Evolutionary conservation across 306 rosid species (phyloP).

Genomic region (Gastrolobium bilobum): DNA sequence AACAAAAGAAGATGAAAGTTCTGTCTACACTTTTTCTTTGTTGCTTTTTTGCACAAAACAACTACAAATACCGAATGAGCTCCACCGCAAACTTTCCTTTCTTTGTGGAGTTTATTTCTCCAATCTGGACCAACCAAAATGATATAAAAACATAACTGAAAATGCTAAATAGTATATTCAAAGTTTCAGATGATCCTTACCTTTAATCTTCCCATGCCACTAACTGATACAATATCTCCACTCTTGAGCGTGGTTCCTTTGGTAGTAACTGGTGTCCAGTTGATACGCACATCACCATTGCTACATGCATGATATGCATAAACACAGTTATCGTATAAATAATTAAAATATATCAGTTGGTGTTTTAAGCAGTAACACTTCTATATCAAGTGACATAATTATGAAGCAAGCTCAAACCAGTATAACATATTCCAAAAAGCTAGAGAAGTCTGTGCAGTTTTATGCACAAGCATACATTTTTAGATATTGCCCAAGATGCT

Average conservation of each 20-base stretch:
- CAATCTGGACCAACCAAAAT: conserved; percentile 68
- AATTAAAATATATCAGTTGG: no score
- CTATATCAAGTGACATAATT: not conserved
- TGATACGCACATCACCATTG: conserved; percentile 86
- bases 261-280: conserved; percentile 81
- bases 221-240: conserved; percentile 87
- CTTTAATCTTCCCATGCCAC: conserved; percentile 89
- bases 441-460: not conserved
- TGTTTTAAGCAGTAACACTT: not conserved
- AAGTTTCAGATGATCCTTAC: conserved; percentile 51
- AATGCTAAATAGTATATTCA: conserved; percentile 8
- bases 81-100: conserved; percentile 90
- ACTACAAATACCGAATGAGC: conserved; percentile 74
- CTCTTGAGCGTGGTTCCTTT: conserved; percentile 81
- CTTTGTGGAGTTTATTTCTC: conserved; percentile 83
- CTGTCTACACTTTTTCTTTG: not conserved
- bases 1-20: not conserved
- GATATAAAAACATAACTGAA: conserved; percentile 30
- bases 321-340: conserved; percentile 22
- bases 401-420: not conserved
- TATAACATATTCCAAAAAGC: not conserved
- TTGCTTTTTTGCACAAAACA: conserved; percentile 15
- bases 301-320: conserved; percentile 51
- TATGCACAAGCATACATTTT: not conserved
- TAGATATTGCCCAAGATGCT: not conserved